phyloP scores from a whole-genome alignment of 1,284 basidiomycete genomes.

The Cutaneotrichosporon mucoides region DNA sequence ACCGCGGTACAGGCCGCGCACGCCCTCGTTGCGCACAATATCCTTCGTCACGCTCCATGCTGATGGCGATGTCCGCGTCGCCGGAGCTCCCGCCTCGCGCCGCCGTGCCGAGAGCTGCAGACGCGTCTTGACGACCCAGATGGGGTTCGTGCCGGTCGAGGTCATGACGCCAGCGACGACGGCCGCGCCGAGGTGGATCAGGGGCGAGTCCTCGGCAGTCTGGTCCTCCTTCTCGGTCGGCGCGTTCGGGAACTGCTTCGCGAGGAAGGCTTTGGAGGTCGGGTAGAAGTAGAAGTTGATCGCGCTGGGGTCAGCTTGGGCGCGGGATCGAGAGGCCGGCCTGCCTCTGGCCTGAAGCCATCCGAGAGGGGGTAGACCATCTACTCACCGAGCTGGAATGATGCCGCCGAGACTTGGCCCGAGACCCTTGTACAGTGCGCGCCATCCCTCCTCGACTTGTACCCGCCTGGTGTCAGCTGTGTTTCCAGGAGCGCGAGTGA shows the following conservation, averaged over 20 bases:
- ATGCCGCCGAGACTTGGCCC: conserved; percentile 93
- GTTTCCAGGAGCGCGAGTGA: neutral
- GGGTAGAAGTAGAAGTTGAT: conserved; percentile 99
- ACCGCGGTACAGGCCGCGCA: conserved; percentile 89
- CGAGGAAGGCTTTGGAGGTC: conserved; percentile 89
- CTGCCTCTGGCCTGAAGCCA: too few species aligned
- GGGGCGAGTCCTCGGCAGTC: conserved; percentile 70
- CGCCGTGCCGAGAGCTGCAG: conserved; percentile 59
- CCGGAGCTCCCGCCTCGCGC: conserved; percentile 16
- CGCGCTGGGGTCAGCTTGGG: conserved; percentile 48
- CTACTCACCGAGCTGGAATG: conserved; percentile 72
- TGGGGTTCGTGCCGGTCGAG: conserved; percentile 91
- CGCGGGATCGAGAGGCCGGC: neutral
- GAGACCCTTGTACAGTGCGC: conserved; percentile 89
- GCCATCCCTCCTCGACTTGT: conserved; percentile 80
- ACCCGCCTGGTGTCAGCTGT: conserved; percentile 61
- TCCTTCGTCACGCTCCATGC: conserved; percentile 61
- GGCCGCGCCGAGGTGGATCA: conserved; percentile 81
- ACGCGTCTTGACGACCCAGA: conserved; percentile 97
- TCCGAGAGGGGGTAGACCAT: neutral
- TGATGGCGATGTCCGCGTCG: conserved; percentile 18
- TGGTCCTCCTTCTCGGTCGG: conserved; percentile 54
- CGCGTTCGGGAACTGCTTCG: conserved; percentile 60
- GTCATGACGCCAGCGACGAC: conserved; percentile 76
- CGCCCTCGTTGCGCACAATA: conserved; percentile 76